A percentile compares a stretch with the other conserved stretches of the same genome.
Evolutionary conservation across 1,284 basidiomycete genomes (phyloP).

Genomic region (Ustilago sp.): DNA sequence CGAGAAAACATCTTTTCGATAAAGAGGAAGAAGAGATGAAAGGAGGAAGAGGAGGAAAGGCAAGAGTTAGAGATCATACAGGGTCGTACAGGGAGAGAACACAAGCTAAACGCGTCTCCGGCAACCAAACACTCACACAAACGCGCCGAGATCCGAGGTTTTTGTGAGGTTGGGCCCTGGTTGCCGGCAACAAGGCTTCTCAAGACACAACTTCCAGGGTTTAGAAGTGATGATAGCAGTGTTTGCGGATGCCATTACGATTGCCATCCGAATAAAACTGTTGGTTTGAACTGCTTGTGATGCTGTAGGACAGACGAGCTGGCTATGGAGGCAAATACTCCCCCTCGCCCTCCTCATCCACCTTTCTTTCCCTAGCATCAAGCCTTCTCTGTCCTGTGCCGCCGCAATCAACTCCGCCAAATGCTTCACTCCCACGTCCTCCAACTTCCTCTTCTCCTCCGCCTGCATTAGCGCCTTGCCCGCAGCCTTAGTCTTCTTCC

Average conservation of each 20-base stretch:
- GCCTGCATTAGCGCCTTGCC: slow-evolving; percentile 1
- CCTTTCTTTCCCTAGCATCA: slow-evolving; percentile 38
- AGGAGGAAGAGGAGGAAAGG: not conserved
- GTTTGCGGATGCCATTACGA: too few species aligned
- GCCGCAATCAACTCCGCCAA: slow-evolving; percentile 34
- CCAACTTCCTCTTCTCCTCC: slow-evolving; percentile 9
- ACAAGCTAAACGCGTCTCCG: not conserved
- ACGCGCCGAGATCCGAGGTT: not conserved
- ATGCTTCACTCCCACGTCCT: slow-evolving; percentile 18
- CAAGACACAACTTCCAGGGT: too few species aligned
- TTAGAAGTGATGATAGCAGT: too few species aligned
- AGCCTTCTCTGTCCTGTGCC: slow-evolving; percentile 30
- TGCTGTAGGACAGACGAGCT: not conserved
- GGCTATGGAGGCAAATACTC: slow-evolving; percentile 33
- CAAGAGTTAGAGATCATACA: not conserved
- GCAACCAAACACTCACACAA: not conserved
- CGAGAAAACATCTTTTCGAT: not conserved
- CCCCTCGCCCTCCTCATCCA: slow-evolving; percentile 23
- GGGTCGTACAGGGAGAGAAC: not conserved
- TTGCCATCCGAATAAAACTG: too few species aligned
- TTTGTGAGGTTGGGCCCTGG: not conserved
- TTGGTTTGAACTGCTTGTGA: not conserved
- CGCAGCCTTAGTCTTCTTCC: slow-evolving; percentile 28
- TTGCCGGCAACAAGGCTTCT: too few species aligned
- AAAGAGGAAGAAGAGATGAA: not conserved